A percentile compares a stretch with the other conserved stretches of the same genome.
phyloP scores from a whole-genome alignment of 2,329 filamentous ascomycete genomes.

The Didymella glomerata region DNA sequence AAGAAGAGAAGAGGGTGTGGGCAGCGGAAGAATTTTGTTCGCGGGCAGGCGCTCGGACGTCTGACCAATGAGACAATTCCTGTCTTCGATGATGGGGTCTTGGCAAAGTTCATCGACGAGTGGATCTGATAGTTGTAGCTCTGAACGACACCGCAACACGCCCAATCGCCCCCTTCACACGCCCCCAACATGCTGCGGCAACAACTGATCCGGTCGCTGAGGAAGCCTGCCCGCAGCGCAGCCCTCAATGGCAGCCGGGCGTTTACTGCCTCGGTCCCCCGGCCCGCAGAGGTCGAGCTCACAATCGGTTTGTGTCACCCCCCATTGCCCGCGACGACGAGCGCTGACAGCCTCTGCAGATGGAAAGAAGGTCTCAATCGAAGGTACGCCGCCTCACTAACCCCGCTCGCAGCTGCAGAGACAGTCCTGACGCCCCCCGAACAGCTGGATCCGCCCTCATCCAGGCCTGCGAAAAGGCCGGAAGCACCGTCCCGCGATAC shows the following conservation, averaged over 20 bases:
- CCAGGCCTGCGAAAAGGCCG: slow-evolving; percentile 98
- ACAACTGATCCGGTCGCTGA: slow-evolving; percentile 69
- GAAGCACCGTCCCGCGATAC: slow-evolving; percentile 90
- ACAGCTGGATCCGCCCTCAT: slow-evolving; percentile 95
- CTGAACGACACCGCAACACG: slow-evolving; percentile 37
- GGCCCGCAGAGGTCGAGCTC: slow-evolving; percentile 92
- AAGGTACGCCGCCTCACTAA: slow-evolving; percentile 68
- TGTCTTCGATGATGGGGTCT: slow-evolving; percentile 21
- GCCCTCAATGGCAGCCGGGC: slow-evolving; percentile 71
- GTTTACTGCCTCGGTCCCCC: slow-evolving; percentile 81
- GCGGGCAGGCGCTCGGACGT: slow-evolving; percentile 24
- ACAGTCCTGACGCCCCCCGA: slow-evolving; percentile 40
- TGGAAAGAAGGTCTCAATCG: slow-evolving; percentile 97
- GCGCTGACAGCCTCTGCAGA: slow-evolving; percentile 65
- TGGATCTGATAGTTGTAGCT: slow-evolving; percentile 12
- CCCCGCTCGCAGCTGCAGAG: slow-evolving; percentile 24
- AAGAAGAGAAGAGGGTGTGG: slow-evolving; percentile 42
- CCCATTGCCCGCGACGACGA: slow-evolving; percentile 24
- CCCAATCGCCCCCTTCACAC: slow-evolving; percentile 41
- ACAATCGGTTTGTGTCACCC: slow-evolving; percentile 77
- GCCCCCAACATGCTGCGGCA: slow-evolving; percentile 66
- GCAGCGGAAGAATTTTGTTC: slow-evolving; percentile 40
- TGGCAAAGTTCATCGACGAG: slow-evolving; percentile 4
- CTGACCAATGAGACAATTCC: slow-evolving; percentile 42
- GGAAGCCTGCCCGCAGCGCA: slow-evolving; percentile 62